Percentiles rank a stretch among this genome's conserved stretches.
phyloP scores from a whole-genome alignment of 345 rosid species.

The Combretum micranthum region DNA sequence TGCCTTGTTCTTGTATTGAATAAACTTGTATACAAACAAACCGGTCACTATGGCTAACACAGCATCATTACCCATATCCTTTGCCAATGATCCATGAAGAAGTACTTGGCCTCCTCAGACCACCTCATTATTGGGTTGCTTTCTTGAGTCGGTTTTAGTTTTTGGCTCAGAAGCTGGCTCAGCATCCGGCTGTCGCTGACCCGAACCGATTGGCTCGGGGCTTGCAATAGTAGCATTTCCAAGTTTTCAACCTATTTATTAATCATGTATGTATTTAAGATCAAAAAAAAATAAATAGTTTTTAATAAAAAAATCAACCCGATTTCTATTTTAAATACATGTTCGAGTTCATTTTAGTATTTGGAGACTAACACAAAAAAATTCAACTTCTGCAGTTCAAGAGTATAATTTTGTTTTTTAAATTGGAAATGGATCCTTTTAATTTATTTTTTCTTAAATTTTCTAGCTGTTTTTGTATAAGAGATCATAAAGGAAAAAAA shows the following conservation, averaged over 20 bases:
- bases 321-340: too few relatives aligned
- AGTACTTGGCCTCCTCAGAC: slow-evolving; percentile 43
- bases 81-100: slow-evolving; percentile 76
- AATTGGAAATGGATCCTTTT: too few relatives aligned
- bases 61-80: slow-evolving; percentile 72
- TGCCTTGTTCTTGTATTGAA: slow-evolving; percentile 47
- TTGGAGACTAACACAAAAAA: too few relatives aligned
- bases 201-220: slow-evolving; percentile 69
- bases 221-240: slow-evolving; percentile 70
- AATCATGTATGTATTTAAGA: too few relatives aligned
- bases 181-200: slow-evolving; percentile 53
- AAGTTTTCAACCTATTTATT: slow-evolving; percentile 49
- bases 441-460: too few relatives aligned
- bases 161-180: slow-evolving; percentile 78
- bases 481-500: too few relatives aligned
- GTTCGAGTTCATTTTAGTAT: too few relatives aligned
- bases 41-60: slow-evolving; percentile 54
- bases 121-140: slow-evolving; percentile 39
- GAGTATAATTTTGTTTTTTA: too few relatives aligned
- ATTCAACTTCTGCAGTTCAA: too few relatives aligned
- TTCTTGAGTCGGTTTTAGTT: slow-evolving; percentile 64
- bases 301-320: too few relatives aligned
- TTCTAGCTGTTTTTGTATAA: too few relatives aligned
- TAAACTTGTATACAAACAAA: slow-evolving; percentile 62
- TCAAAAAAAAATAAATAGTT: too few relatives aligned